Evolutionary conservation across 2,329 filamentous ascomycete genomes (phyloP).

Genomic region (Pestalotiopsis sp.): DNA sequence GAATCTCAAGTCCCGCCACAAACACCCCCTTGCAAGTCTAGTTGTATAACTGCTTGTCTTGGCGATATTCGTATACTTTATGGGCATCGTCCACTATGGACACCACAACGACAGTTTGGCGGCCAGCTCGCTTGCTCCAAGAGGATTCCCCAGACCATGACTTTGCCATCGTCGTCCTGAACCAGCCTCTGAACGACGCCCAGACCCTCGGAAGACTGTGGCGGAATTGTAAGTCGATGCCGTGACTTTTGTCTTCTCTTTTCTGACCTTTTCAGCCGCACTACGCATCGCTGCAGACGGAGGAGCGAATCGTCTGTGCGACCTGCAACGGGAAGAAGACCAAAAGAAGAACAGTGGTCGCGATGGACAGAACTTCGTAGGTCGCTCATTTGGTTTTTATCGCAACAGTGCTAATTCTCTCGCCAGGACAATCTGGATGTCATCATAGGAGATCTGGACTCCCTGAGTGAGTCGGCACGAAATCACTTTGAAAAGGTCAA

Average conservation of each 20-base stretch:
- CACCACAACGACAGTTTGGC: slow-evolving; percentile 30
- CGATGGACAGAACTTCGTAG: slow-evolving; percentile 1
- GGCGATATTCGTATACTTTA: not conserved
- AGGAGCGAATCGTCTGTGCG: slow-evolving; percentile 76
- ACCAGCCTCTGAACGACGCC: slow-evolving; percentile 54
- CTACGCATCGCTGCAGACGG: slow-evolving; percentile 85
- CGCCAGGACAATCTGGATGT: slow-evolving; percentile 61
- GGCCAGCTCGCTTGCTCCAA: slow-evolving; percentile 32
- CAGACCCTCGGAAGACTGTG: slow-evolving; percentile 30
- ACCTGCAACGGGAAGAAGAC: slow-evolving; percentile 24
- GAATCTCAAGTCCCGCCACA: not conserved
- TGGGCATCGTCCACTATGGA: not conserved
- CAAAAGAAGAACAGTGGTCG: slow-evolving; percentile 1
- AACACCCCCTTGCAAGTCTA: not conserved
- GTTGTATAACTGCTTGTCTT: not conserved
- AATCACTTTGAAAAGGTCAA: slow-evolving; percentile 64
- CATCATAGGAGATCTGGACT: slow-evolving; percentile 93
- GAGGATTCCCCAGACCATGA: slow-evolving; percentile 28
- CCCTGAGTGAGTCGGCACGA: slow-evolving; percentile 64
- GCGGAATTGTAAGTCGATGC: slow-evolving; percentile 24
- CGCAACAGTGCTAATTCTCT: not conserved
- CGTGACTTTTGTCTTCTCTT: not conserved
- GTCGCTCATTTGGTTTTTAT: too few species aligned
- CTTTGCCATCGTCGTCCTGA: slow-evolving; percentile 60
- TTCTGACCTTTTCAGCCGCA: slow-evolving; percentile 49